A percentile compares a stretch with the other conserved stretches of the same genome.
Conservation (phyloP, 805 yeast genomes). For the Metschnikowia dekortorum region DNA sequence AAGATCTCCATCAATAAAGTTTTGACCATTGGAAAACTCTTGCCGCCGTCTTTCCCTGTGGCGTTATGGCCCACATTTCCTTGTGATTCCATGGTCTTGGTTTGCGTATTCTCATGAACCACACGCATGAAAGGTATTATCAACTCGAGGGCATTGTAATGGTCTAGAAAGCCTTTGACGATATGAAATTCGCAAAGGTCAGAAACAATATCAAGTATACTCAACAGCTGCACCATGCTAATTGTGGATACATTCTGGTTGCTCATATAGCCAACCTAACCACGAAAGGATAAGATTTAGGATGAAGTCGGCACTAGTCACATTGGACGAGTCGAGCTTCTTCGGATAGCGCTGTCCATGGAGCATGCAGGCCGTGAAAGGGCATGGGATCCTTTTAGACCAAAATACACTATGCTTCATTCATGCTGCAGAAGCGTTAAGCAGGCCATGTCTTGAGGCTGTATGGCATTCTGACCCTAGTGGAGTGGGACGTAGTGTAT, state of each 20-base stretch:
- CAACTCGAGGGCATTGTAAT: constrained; percentile 33
- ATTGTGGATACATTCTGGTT: constrained; percentile 53
- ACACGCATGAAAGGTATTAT: constrained; percentile 35
- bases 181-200: constrained; percentile 39
- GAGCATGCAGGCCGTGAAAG: too few species aligned
- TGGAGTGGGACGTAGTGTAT: too few species aligned
- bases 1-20: constrained; percentile 63
- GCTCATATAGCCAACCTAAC: constrained; percentile 91
- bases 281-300: constrained; percentile 63
- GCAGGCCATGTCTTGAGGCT: too few species aligned
- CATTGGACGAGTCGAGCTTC: constrained; percentile 26
- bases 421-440: too few species aligned
- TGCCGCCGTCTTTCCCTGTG: constrained; percentile 3
- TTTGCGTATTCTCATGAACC: constrained; percentile 37
- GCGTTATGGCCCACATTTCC: constrained; percentile 1
- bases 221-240: constrained; percentile 74
- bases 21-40: constrained; percentile 58
- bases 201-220: constrained; percentile 57
- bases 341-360: too few species aligned
- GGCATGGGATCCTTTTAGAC: too few species aligned
- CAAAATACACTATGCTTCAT: too few species aligned
- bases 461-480: too few species aligned
- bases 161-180: constrained; percentile 38
- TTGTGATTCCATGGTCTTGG: constrained; percentile 2
- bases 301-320: constrained; percentile 82